Percentiles rank a stretch among this genome's conserved stretches.
Conservation (phyloP, 345 rosid genomes). For the Hypericum androsaemum region DNA sequence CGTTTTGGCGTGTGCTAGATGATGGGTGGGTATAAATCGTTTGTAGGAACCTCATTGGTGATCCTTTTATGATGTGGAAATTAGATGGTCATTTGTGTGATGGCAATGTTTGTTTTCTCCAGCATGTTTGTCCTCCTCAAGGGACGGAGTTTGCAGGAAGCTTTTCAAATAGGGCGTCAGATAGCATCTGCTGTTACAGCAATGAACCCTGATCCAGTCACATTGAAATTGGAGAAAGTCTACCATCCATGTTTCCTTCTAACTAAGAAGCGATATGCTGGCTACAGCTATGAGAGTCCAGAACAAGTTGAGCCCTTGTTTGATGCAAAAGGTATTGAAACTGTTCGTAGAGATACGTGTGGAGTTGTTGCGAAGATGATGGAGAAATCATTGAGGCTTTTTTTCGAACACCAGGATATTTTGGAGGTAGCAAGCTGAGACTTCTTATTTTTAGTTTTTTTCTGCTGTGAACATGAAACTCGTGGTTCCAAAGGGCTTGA, state of each 20-base stretch:
- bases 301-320: conserved; percentile 62
- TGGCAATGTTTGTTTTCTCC: conserved; percentile 16
- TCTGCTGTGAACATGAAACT: neutral
- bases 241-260: conserved; percentile 89
- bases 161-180: conserved; percentile 66
- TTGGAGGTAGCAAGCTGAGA: conserved; percentile 31
- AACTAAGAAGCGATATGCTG: conserved; percentile 92
- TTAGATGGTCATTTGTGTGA: too few species aligned
- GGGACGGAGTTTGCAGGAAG: conserved; percentile 59
- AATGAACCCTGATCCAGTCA: conserved; percentile 86
- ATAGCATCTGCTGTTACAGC: conserved; percentile 80
- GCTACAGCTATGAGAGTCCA: conserved; percentile 80
- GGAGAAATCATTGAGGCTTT: conserved; percentile 82
- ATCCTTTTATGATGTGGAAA: too few species aligned
- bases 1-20: too few species aligned
- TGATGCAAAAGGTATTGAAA: conserved; percentile 98
- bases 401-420: conserved; percentile 60
- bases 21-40: too few species aligned
- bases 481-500: too few species aligned
- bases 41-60: too few species aligned
- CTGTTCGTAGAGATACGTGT: conserved; percentile 93
- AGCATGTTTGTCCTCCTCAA: conserved; percentile 95
- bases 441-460: conserved; percentile 3
- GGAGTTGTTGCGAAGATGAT: conserved; percentile 71
- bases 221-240: conserved; percentile 94